Conservation (phyloP, 805 yeast genomes). For the Candida koratica region DNA sequence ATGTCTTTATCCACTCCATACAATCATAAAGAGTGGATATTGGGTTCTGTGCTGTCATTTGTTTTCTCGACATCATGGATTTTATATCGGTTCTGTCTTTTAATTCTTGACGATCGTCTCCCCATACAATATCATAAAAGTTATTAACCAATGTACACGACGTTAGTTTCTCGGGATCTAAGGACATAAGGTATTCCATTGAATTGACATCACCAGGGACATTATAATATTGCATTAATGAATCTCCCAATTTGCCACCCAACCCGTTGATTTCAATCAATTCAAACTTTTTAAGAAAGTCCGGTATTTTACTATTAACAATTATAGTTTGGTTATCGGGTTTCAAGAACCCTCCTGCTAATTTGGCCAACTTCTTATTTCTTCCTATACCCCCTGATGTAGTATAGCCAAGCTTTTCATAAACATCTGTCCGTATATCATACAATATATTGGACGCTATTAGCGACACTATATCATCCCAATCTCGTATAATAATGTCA, state of each 20-base stretch:
- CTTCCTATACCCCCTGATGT: conserved; percentile 87
- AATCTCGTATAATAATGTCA: conserved; percentile 27
- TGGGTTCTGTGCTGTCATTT: conserved; percentile 54
- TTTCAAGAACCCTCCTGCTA: conserved; percentile 80
- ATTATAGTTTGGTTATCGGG: conserved; percentile 86
- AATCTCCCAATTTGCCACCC: conserved; percentile 85
- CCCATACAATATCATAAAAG: conserved; percentile 62
- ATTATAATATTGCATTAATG: conserved; percentile 46
- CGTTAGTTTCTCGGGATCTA: conserved; percentile 27
- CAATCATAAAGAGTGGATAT: conserved; percentile 56
- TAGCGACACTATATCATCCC: conserved; percentile 77
- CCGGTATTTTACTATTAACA: conserved; percentile 41
- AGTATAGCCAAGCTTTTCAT: conserved; percentile 62
- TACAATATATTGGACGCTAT: conserved; percentile 61
- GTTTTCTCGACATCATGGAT: conserved; percentile 87
- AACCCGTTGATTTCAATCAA: conserved; percentile 79
- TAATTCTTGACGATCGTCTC: conserved; percentile 53
- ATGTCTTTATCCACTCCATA: conserved; percentile 75
- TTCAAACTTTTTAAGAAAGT: conserved; percentile 58
- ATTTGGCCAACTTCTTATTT: conserved; percentile 74
- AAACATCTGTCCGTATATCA: conserved; percentile 52
- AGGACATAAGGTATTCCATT: conserved; percentile 44
- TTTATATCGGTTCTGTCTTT: conserved; percentile 59
- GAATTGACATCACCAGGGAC: conserved; percentile 48
- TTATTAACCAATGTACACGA: conserved; percentile 46